Percentiles rank a stretch among this genome's conserved stretches.
Conservation (phyloP, 495 filamentous ascomycete genomes). For the Tuber aestivum region DNA sequence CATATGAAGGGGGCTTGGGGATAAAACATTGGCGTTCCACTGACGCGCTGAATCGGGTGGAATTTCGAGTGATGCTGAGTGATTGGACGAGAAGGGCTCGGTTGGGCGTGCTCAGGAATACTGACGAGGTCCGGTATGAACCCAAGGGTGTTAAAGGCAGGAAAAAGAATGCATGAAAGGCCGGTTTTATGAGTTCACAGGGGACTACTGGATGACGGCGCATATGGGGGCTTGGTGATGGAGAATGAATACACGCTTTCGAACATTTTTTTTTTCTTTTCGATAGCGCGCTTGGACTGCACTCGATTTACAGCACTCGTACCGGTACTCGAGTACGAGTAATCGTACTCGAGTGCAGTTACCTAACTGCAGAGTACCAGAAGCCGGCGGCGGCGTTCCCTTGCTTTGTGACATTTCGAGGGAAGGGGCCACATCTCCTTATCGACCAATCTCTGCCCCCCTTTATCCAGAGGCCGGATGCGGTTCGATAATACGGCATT, state of each 20-base stretch:
- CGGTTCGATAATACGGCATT: background rate
- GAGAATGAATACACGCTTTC: background rate
- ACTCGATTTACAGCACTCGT: too few relatives aligned
- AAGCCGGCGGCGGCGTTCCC: background rate
- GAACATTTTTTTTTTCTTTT: conserved; percentile 4
- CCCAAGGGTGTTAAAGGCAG: background rate
- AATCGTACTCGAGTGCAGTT: too few relatives aligned
- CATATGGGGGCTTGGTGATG: background rate
- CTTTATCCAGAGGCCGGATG: background rate
- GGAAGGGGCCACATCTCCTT: conserved; percentile 1
- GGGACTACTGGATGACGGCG: background rate
- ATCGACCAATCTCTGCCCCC: background rate
- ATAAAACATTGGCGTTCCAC: background rate
- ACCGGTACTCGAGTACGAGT: too few relatives aligned
- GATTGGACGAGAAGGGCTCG: background rate
- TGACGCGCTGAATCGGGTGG: background rate
- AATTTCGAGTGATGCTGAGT: background rate
- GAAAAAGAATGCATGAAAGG: background rate
- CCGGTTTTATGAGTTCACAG: background rate
- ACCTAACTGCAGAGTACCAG: background rate
- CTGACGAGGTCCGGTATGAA: background rate
- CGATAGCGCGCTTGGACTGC: background rate
- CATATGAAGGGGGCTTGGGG: background rate
- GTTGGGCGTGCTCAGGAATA: background rate
- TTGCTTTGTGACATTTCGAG: background rate